Evolutionary conservation across 169 alveolate species (phyloP).

Genomic region (Plasmodium fragile): DNA sequence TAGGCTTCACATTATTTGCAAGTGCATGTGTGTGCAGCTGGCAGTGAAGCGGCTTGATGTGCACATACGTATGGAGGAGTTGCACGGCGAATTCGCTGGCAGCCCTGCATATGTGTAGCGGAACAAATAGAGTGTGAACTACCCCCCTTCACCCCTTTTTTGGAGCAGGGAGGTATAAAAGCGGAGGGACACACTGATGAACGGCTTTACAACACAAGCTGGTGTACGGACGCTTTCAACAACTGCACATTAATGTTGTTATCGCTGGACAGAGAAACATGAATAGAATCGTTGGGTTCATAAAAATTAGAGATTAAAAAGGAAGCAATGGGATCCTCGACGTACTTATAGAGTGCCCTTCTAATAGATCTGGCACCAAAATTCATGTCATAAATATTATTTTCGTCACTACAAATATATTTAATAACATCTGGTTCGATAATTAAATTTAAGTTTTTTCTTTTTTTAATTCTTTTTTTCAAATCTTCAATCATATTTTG

Average conservation of each 20-base stretch:
- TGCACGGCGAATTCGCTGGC: neutral
- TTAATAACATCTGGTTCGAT: constrained; percentile 51
- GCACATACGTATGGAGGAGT: neutral
- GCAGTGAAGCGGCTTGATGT: neutral
- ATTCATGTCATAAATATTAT: constrained; percentile 71
- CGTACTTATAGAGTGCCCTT: constrained; percentile 64
- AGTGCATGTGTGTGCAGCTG: neutral
- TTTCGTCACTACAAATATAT: constrained; percentile 50
- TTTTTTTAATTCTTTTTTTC: constrained; percentile 76
- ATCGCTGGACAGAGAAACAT: constrained; percentile 5
- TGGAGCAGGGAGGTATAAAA: neutral
- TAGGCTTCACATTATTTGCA: neutral
- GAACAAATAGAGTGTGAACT: neutral
- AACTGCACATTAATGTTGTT: constrained; percentile 34
- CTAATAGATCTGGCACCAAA: constrained; percentile 76
- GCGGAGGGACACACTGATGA: neutral
- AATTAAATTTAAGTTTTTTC: constrained; percentile 60
- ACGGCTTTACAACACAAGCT: neutral
- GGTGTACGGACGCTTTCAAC: constrained; percentile 2
- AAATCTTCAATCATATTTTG: constrained; percentile 75
- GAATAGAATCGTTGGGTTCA: constrained; percentile 64
- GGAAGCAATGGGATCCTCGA: constrained; percentile 72
- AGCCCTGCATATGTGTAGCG: neutral
- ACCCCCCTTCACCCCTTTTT: neutral
- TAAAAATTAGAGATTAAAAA: constrained; percentile 46